Percentiles rank a stretch among this genome's conserved stretches.
These are phyloP conservation scores for Babesia bovis DNA, from an alignment of 169 alveolate species.

Conservation along the genomic window DNA sequence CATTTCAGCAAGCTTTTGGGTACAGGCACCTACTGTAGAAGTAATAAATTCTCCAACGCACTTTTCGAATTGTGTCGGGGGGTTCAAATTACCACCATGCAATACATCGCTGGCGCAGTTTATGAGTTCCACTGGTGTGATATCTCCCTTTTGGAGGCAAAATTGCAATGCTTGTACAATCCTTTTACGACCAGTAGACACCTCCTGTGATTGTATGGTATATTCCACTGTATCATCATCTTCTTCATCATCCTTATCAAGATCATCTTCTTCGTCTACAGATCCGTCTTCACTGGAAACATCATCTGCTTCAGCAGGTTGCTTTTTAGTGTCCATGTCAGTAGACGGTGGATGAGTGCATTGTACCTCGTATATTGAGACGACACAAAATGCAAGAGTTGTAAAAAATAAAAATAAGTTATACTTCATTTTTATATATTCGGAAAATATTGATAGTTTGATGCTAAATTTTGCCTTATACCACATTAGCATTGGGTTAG, in stretches of 20 bases:
- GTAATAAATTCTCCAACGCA: constrained; percentile 52
- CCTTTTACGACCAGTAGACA: neutral
- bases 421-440: too few relatives aligned
- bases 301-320: constrained; percentile 2
- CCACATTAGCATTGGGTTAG: too few relatives aligned
- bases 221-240: neutral
- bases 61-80: constrained; percentile 28
- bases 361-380: too few relatives aligned
- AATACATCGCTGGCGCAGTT: constrained; percentile 29
- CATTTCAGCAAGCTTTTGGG: neutral
- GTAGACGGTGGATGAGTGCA: too few relatives aligned
- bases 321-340: too few relatives aligned
- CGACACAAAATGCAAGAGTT: too few relatives aligned
- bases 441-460: too few relatives aligned
- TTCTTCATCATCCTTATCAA: neutral
- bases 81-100: constrained; percentile 6
- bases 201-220: too few relatives aligned
- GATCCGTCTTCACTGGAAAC: too few relatives aligned
- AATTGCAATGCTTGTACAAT: constrained; percentile 33
- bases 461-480: too few relatives aligned
- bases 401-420: too few relatives aligned
- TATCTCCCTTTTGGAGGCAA: constrained; percentile 49
- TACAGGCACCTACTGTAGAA: constrained; percentile 20
- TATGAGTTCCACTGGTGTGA: constrained; percentile 39
- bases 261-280: neutral